Percentiles rank a stretch among this genome's conserved stretches.
These are phyloP conservation scores for Evansstolkia leycettana DNA, from an alignment of 495 filamentous ascomycete species.

Conservation along the genomic window DNA sequence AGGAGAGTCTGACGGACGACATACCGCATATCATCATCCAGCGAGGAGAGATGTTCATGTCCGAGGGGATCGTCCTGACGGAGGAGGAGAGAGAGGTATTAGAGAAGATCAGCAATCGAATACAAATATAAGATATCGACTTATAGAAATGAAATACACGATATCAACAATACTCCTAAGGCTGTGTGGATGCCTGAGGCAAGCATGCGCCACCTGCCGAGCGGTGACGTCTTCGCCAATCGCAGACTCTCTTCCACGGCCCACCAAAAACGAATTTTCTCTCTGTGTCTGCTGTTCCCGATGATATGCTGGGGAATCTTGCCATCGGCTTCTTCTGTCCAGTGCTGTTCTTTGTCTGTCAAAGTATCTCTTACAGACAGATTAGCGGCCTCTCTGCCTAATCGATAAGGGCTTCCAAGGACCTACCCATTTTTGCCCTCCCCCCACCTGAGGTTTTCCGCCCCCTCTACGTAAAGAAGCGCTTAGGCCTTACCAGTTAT, in stretches of 20 bases:
- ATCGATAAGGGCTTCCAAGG: constrained; percentile 32
- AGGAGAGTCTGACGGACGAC: constrained; percentile 15
- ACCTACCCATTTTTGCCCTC: constrained; percentile 9
- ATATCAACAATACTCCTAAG: no score
- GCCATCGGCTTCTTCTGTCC: neutral
- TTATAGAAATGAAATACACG: no score
- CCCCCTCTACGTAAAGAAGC: constrained; percentile 24
- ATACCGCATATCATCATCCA: constrained; percentile 21
- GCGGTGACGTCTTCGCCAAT: constrained; percentile 26
- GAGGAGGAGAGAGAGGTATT: constrained; percentile 19
- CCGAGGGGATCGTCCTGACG: constrained; percentile 23
- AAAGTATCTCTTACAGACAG: constrained; percentile 8
- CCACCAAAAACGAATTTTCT: constrained; percentile 24
- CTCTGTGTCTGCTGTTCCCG: neutral
- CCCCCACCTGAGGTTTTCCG: constrained; percentile 17
- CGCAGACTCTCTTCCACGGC: constrained; percentile 5
- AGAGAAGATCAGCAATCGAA: constrained; percentile 19
- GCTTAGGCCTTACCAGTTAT: no score
- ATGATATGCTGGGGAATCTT: neutral
- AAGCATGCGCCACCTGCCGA: constrained; percentile 13
- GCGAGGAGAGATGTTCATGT: constrained; percentile 16
- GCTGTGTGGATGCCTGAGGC: constrained; percentile 1
- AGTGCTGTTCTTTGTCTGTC: neutral
- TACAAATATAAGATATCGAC: constrained; percentile 9
- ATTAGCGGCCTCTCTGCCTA: no score